Evolutionary conservation across 768 basidiomycete genomes (phyloP).

Genomic region (Tremella fuciformis): DNA sequence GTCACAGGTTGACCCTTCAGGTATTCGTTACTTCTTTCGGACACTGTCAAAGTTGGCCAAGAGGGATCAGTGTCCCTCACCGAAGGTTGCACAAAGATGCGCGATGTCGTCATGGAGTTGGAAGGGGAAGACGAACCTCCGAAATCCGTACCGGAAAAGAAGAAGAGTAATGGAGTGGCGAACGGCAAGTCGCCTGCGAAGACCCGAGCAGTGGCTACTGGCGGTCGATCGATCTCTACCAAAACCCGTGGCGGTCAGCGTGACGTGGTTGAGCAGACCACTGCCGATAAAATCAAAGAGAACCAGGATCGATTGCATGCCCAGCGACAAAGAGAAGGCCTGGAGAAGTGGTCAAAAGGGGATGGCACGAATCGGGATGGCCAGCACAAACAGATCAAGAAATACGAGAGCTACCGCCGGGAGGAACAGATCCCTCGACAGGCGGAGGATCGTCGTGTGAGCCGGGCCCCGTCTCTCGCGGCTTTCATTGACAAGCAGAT

Average conservation of each 20-base stretch:
- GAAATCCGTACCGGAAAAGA: conserved; percentile 57
- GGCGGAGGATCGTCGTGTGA: conserved; percentile 72
- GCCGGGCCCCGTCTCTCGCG: conserved; percentile 41
- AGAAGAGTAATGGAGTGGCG: conserved; percentile 60
- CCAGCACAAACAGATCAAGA: conserved; percentile 90
- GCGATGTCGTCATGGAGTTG: conserved; percentile 22
- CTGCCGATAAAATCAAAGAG: conserved; percentile 72
- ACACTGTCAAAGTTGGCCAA: conserved; percentile 75
- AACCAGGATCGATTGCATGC: conserved; percentile 83
- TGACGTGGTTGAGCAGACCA: conserved; percentile 76
- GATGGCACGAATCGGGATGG: conserved; percentile 71
- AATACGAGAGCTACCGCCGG: conserved; percentile 94
- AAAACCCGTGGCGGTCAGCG: conserved; percentile 78
- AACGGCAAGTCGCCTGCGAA: conserved; percentile 41
- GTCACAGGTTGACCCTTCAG: conserved; percentile 53
- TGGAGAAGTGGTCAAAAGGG: conserved; percentile 78
- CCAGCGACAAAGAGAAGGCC: conserved; percentile 70
- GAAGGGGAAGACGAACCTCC: conserved; percentile 52
- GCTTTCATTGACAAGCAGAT: conserved; percentile 59
- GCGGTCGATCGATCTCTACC: conserved; percentile 73
- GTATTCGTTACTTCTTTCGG: conserved; percentile 81
- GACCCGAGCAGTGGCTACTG: conserved; percentile 61
- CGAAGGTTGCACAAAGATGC: conserved; percentile 71
- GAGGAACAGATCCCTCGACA: conserved; percentile 86
- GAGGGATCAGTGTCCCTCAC: conserved; percentile 64